A percentile compares a stretch with the other conserved stretches of the same genome.
Evolutionary conservation across 805 yeast genomes (phyloP).

Genomic region (Trichomonascus vanleenenianus): DNA sequence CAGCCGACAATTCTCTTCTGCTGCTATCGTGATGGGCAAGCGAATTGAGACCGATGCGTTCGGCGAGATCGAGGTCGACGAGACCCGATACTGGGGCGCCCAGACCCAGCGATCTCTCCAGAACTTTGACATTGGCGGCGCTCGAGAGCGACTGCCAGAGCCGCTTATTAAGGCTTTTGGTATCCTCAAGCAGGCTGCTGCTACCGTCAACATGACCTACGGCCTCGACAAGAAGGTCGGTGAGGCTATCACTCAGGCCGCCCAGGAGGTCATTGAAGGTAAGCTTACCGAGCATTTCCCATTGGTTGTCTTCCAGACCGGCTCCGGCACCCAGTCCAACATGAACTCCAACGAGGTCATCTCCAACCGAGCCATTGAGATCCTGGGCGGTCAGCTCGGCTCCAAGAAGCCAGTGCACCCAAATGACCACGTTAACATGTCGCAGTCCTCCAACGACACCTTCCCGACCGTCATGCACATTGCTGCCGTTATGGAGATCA

Average conservation of each 20-base stretch:
- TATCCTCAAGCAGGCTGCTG: conserved; percentile 87
- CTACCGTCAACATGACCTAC: conserved; percentile 74
- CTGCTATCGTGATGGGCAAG: conserved; percentile 17
- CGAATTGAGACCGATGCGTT: conserved; percentile 93
- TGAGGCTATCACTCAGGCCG: conserved; percentile 83
- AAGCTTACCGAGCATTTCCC: conserved; percentile 93
- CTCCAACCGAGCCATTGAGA: conserved; percentile 95
- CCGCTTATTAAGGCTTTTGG: conserved; percentile 92
- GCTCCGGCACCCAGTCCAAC: conserved; percentile 97
- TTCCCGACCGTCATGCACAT: conserved; percentile 99
- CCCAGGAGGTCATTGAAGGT: conserved; percentile 91
- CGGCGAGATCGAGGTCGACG: conserved; percentile 89
- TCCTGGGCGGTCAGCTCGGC: conserved; percentile 87
- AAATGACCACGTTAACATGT: conserved; percentile 96
- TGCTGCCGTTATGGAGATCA: conserved; percentile 91
- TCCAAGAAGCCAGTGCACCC: conserved; percentile 95
- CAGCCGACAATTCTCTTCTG: conserved; percentile 5
- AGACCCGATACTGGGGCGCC: conserved; percentile 92
- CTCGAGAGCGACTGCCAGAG: conserved; percentile 81
- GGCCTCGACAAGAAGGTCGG: conserved; percentile 87
- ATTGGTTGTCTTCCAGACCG: conserved; percentile 96
- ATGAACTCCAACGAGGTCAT: conserved; percentile 99
- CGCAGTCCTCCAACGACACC: conserved; percentile 97
- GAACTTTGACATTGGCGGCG: conserved; percentile 95
- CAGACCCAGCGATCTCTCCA: conserved; percentile 86